These are phyloP conservation scores for Trypanosoma lewisi DNA, from an alignment of 208 protist species.

Conservation along the genomic window DNA sequence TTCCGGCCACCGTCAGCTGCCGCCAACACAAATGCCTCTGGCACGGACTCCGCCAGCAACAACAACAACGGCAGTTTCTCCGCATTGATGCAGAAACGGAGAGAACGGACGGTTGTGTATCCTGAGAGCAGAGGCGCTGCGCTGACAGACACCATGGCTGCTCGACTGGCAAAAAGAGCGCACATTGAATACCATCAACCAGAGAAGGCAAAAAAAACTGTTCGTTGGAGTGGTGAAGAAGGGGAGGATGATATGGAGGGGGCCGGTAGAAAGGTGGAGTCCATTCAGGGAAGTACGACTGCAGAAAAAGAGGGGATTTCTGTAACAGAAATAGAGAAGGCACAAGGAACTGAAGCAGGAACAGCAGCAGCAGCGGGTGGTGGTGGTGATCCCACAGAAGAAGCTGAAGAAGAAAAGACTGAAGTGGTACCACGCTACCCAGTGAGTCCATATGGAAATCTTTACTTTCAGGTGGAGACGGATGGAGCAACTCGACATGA, in stretches of 20 bases:
- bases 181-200: constrained; percentile 80
- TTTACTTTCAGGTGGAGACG: constrained; percentile 89
- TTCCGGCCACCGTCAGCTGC: constrained; percentile 37
- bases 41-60: constrained; percentile 19
- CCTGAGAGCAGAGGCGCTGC: constrained; percentile 20
- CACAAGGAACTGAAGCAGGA: neutral
- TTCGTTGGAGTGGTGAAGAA: neutral
- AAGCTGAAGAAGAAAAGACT: constrained; percentile 12
- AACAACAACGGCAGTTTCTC: constrained; percentile 4
- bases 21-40: constrained; percentile 5
- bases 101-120: constrained; percentile 21
- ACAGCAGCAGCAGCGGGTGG: neutral
- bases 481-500: constrained; percentile 80
- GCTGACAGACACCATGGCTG: constrained; percentile 31
- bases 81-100: neutral
- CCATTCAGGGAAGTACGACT: neutral
- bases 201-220: constrained; percentile 15
- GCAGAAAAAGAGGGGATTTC: neutral
- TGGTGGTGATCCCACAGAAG: neutral
- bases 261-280: neutral
- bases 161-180: constrained; percentile 48
- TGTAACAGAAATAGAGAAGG: no score
- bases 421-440: constrained; percentile 64
- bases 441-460: constrained; percentile 71
- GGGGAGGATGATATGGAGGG: neutral